A percentile compares a stretch with the other conserved stretches of the same genome.
phyloP scores from a whole-genome alignment of 257 asterid genomes.

The Rubia yunnanensis region DNA sequence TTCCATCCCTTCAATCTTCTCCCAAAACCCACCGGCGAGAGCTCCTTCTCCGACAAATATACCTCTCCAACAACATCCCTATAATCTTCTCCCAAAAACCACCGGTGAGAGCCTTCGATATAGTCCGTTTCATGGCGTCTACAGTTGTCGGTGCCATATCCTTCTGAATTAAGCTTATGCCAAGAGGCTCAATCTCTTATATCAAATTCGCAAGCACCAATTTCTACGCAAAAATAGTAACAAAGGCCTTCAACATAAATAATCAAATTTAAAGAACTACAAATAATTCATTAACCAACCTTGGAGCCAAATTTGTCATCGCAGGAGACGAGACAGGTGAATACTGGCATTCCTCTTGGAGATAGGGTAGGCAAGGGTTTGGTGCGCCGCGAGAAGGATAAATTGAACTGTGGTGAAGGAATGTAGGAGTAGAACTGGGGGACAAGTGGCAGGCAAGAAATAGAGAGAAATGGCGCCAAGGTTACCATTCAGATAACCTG shows the following conservation, averaged over 20 bases:
- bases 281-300: conserved; percentile 28
- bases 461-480: conserved; percentile 39
- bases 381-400: conserved; percentile 13
- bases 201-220: conserved; percentile 51
- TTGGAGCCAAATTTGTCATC: conserved; percentile 37
- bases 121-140: conserved; percentile 95
- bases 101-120: too few relatives aligned
- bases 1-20: too few relatives aligned
- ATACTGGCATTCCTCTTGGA: conserved; percentile 20
- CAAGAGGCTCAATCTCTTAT: conserved; percentile 88
- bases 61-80: too few relatives aligned
- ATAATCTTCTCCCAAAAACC: too few relatives aligned
- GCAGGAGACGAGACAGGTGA: conserved; percentile 35
- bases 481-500: conserved; percentile 53
- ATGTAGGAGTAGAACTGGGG: conserved; percentile 2
- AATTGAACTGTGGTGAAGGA: conserved; percentile 12
- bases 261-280: not conserved
- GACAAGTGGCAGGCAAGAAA: conserved; percentile 26
- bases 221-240: conserved; percentile 29
- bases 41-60: too few relatives aligned
- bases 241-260: not conserved
- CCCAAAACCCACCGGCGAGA: too few relatives aligned
- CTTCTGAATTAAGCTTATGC: conserved; percentile 77
- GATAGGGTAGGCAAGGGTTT: conserved; percentile 5
- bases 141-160: conserved; percentile 73